phyloP scores from a whole-genome alignment of 805 yeast species.

The Yamadazyma sp. region DNA sequence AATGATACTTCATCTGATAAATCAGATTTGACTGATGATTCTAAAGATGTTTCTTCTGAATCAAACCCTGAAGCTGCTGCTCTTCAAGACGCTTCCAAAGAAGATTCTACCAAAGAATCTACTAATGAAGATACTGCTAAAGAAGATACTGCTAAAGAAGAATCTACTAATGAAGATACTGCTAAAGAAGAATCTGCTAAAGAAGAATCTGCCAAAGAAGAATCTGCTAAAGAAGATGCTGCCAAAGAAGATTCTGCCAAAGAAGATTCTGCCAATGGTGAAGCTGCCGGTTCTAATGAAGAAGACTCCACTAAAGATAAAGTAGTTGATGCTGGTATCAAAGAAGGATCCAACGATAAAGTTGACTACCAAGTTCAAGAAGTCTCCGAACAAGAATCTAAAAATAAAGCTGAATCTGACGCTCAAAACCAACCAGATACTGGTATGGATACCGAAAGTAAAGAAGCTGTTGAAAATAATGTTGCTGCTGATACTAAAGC shows the following conservation, averaged over 20 bases:
- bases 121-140: slow-evolving; percentile 1
- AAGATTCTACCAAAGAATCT: slow-evolving; percentile 3
- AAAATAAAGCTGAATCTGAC: slow-evolving; percentile 5
- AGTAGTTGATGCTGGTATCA: not conserved
- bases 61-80: not conserved
- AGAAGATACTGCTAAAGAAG: not conserved
- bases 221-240: slow-evolving; percentile 4
- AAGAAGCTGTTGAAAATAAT: not conserved
- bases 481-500: not conserved
- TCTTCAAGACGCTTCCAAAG: too few relatives aligned
- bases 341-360: not conserved
- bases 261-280: not conserved
- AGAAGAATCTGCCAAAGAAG: slow-evolving; percentile 5
- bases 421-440: not conserved
- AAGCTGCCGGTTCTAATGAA: not conserved
- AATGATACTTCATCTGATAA: too few relatives aligned
- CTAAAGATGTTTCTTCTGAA: too few relatives aligned
- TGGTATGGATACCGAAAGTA: not conserved
- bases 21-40: too few relatives aligned
- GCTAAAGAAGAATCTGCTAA: slow-evolving; percentile 5
- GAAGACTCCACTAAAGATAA: not conserved
- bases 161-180: too few relatives aligned
- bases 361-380: too few relatives aligned
- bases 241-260: slow-evolving; percentile 1
- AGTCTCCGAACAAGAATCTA: slow-evolving; percentile 5